Conservation (phyloP, 768 basidiomycete genomes). For the Phanerodontia chrysosporium region DNA sequence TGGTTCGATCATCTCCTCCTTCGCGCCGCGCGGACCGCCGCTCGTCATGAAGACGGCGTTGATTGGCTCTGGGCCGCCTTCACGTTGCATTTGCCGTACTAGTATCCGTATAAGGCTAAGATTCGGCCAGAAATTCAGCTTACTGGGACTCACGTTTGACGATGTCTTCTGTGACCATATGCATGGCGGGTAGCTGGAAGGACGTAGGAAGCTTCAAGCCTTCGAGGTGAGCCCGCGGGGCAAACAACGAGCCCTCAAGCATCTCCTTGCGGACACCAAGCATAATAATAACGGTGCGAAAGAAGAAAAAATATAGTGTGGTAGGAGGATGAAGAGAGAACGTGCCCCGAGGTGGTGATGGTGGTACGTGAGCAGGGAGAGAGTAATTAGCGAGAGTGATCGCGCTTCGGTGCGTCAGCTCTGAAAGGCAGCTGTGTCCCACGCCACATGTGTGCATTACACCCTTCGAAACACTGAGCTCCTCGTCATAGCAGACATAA, state of each 20-base stretch:
- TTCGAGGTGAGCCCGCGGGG: conserved; percentile 9
- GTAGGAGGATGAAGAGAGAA: too few species aligned
- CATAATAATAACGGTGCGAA: background rate
- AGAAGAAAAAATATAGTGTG: too few species aligned
- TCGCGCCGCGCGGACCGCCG: background rate
- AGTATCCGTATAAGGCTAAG: background rate
- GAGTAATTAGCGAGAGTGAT: too few species aligned
- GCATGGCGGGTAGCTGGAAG: conserved; percentile 9
- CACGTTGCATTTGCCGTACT: background rate
- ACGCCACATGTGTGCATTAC: too few species aligned
- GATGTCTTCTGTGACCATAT: conserved; percentile 1
- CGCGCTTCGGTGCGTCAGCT: too few species aligned
- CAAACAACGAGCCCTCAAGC: background rate
- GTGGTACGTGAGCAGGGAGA: too few species aligned
- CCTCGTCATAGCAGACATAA: too few species aligned
- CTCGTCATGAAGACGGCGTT: background rate
- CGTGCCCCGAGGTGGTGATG: too few species aligned
- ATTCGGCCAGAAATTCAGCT: too few species aligned
- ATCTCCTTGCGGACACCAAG: conserved; percentile 1
- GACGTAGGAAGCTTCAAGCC: conserved; percentile 1
- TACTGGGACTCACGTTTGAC: background rate
- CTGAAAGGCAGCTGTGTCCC: too few species aligned
- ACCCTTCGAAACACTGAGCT: too few species aligned
- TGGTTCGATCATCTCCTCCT: conserved; percentile 1
- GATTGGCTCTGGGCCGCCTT: background rate